Conservation (phyloP, 495 filamentous ascomycete genomes). For the Symbiotaphrina buchneri region DNA sequence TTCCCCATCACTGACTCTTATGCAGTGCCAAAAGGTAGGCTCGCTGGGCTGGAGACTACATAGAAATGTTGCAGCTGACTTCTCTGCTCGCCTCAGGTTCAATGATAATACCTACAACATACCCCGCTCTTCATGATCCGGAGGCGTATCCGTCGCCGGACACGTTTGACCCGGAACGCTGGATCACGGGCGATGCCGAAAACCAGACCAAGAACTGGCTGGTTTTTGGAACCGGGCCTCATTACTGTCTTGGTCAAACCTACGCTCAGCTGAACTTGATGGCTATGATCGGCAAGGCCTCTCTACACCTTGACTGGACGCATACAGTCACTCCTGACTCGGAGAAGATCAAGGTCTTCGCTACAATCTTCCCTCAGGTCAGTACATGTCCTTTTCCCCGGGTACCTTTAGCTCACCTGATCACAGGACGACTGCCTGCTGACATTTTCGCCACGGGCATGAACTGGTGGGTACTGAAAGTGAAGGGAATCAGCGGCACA, state of each 20-base stretch:
- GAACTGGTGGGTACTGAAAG: too few species aligned
- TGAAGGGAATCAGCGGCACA: too few species aligned
- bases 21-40: constrained; percentile 58
- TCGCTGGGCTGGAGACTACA: too few species aligned
- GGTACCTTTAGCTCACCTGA: background rate
- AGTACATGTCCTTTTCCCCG: constrained; percentile 12
- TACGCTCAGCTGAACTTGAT: constrained; percentile 84
- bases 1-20: constrained; percentile 84
- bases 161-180: constrained; percentile 75
- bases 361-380: constrained; percentile 93
- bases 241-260: constrained; percentile 90
- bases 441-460: constrained; percentile 25
- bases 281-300: constrained; percentile 87
- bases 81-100: constrained; percentile 35
- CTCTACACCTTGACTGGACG: constrained; percentile 73
- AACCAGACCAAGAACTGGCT: constrained; percentile 91
- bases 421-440: constrained; percentile 41
- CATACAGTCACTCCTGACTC: constrained; percentile 60
- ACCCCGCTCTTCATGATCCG: constrained; percentile 77
- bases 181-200: constrained; percentile 78
- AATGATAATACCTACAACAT: constrained; percentile 86
- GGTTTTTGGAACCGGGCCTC: constrained; percentile 87
- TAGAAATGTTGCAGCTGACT: background rate
- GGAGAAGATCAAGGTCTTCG: constrained; percentile 96
- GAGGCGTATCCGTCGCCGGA: constrained; percentile 85